phyloP scores from a whole-genome alignment of 768 basidiomycete genomes.

The Kwoniella dendrophila region DNA sequence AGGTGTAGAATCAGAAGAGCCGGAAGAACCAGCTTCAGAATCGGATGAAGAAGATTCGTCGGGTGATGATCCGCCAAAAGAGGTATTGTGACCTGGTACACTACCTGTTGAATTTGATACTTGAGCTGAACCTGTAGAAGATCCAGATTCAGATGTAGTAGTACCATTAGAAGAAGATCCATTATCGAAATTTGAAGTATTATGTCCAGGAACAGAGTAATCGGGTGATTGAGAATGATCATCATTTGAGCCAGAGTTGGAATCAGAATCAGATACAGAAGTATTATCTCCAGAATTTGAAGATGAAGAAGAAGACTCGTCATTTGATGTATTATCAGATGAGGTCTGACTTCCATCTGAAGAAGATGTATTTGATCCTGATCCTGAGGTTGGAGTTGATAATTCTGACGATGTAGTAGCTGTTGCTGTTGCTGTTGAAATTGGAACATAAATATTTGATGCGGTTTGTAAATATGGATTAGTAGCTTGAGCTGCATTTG shows the following conservation, averaged over 20 bases:
- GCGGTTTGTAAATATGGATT: conserved; percentile 23
- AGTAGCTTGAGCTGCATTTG: conserved; percentile 2
- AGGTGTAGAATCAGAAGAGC: conserved; percentile 9
- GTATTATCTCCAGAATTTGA: conserved; percentile 16
- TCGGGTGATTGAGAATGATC: conserved; percentile 5
- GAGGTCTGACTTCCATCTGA: conserved; percentile 11
- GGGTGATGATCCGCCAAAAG: conserved; percentile 16
- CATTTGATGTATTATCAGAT: not conserved
- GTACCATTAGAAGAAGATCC: conserved; percentile 10
- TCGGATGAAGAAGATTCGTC: conserved; percentile 10
- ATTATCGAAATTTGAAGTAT: conserved; percentile 3
- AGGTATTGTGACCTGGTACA: conserved; percentile 14
- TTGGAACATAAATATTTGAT: conserved; percentile 19
- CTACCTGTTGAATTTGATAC: not conserved
- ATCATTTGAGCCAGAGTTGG: conserved; percentile 5
- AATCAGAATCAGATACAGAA: conserved; percentile 16
- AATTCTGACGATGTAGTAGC: not conserved
- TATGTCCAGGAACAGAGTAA: conserved; percentile 22
- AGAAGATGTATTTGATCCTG: conserved; percentile 19
- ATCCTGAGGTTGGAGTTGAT: not conserved
- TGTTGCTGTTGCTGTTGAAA: conserved; percentile 11
- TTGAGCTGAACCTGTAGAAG: not conserved
- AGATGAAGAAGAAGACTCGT: conserved; percentile 5
- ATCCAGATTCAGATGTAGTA: conserved; percentile 11
- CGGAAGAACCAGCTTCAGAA: conserved; percentile 4